phyloP scores from a whole-genome alignment of 208 protist genomes.

The Crithidia expoeki region DNA sequence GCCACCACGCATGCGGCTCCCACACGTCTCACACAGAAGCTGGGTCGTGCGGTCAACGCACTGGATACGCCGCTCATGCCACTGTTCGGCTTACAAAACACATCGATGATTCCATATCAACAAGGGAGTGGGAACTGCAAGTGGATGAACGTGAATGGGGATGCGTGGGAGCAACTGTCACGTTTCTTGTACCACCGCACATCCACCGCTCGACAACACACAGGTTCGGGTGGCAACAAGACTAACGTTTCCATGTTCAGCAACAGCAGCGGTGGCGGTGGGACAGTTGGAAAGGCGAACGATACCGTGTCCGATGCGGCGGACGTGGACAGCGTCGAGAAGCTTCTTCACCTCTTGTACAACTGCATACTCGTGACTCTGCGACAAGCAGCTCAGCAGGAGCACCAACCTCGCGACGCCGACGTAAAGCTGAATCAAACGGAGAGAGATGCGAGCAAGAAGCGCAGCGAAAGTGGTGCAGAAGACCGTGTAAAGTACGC shows the following conservation, averaged over 20 bases:
- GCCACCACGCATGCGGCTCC: background rate
- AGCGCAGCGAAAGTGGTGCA: background rate
- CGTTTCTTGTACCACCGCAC: conserved; percentile 22
- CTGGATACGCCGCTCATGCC: conserved; percentile 41
- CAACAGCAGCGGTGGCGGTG: background rate
- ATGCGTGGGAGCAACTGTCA: conserved; percentile 9
- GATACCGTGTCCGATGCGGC: conserved; percentile 18
- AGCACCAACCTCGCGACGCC: too few species aligned
- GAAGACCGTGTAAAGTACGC: conserved; percentile 17
- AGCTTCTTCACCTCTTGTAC: conserved; percentile 26
- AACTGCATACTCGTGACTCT: conserved; percentile 9
- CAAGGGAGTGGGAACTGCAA: too few species aligned
- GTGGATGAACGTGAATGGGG: background rate
- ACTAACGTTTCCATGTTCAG: too few species aligned
- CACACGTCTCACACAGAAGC: conserved; percentile 10
- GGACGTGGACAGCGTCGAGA: conserved; percentile 27
- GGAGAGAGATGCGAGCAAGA: background rate
- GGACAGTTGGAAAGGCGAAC: conserved; percentile 14
- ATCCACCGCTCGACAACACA: too few species aligned
- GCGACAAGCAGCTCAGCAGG: background rate
- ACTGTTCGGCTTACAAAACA: conserved; percentile 16
- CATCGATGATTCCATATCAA: too few species aligned
- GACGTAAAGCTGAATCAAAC: too few species aligned
- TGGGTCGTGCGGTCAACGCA: conserved; percentile 22
- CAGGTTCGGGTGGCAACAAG: too few species aligned